Base-by-base conservation (phyloP, 139 green algal species). In the Chlamydomonas sphaeroides region DNA sequence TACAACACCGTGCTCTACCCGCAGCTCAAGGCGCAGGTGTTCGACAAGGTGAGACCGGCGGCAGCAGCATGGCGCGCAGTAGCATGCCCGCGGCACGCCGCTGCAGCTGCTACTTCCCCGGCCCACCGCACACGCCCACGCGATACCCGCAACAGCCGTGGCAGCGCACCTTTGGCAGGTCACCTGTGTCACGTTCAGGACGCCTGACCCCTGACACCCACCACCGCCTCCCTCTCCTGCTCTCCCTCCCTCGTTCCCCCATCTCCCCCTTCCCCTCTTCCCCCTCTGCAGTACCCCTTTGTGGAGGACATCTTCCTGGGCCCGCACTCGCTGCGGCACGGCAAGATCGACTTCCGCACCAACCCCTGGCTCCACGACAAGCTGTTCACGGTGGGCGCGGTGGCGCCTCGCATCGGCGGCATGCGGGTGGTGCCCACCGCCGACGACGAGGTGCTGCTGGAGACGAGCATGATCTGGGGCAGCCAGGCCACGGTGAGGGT, bases 251-350 rank as follows among this genome's bases (percentile, higher is more conserved):
- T 20, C 1, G 38, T 32, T 33, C 73, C 38, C 32, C 49, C 53
- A 42, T 48, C 26, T 45, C 25, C 25, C 8, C 28, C 57, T 35
- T 38, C 70, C 33, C 48, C 23, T 25, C 39, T 41, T 36, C 72
- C 25, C 72, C 30, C 32, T 32, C 41, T 14, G 42, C 81, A 86
- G 81, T 82, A 57, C 23, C 23, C 71, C 3, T 86, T 88, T 36
- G 45, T 91, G n/a, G 84, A 91, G 57, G 88, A 91, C 85, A 89
- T 91, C 74, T 82, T 79, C 23, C 81, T 91, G 51, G 88, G 88
- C n/a, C 65, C 49, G 0, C 49, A 85, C 74, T 81, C 63, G 38
- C 62, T 87, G n/a, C 76, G 84, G 61, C 65, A 83, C 56, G 82
- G 84, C 15, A 81, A 87, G 59, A 26, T 53, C 11, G 45, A 53